Evolutionary conservation across 1,284 basidiomycete genomes (phyloP).

Genomic region (Ceratobasidium sp.): DNA sequence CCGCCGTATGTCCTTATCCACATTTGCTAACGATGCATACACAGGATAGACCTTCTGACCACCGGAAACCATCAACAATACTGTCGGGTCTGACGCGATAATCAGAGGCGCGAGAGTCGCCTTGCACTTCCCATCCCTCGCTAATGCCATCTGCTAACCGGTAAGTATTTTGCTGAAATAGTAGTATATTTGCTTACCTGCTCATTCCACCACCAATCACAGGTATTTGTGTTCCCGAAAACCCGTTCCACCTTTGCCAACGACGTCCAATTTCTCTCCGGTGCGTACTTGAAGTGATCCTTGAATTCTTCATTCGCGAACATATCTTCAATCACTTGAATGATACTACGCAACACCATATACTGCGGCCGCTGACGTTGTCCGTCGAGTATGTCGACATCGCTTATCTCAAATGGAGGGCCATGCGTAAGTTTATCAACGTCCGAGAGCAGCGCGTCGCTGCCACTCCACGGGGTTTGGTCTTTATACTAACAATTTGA

Average conservation of each 20-base stretch:
- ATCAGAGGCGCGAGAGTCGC: conserved; percentile 36
- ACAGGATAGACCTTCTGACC: conserved; percentile 46
- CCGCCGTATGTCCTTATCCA: conserved; percentile 33
- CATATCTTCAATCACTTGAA: conserved; percentile 2
- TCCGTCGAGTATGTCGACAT: not conserved
- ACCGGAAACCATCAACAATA: conserved; percentile 39
- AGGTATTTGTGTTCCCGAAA: conserved; percentile 40
- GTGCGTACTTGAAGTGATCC: not conserved
- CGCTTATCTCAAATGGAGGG: not conserved
- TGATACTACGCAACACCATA: not conserved
- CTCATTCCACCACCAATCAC: conserved; percentile 45
- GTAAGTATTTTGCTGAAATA: too few species aligned
- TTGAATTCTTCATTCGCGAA: conserved; percentile 7
- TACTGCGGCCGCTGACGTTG: not conserved
- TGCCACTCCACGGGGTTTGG: not conserved
- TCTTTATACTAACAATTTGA: not conserved
- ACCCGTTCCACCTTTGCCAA: not conserved
- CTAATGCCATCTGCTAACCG: too few species aligned
- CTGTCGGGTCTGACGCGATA: conserved; percentile 45
- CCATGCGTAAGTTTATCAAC: conserved; percentile 17
- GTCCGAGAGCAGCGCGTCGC: not conserved
- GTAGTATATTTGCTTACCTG: conserved; percentile 24
- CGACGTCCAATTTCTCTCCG: conserved; percentile 9
- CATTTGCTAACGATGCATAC: conserved; percentile 48
- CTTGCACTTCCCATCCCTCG: too few species aligned